These are phyloP conservation scores for Wickerhamiella brachini DNA, from an alignment of 805 yeast species.

Conservation along the genomic window DNA sequence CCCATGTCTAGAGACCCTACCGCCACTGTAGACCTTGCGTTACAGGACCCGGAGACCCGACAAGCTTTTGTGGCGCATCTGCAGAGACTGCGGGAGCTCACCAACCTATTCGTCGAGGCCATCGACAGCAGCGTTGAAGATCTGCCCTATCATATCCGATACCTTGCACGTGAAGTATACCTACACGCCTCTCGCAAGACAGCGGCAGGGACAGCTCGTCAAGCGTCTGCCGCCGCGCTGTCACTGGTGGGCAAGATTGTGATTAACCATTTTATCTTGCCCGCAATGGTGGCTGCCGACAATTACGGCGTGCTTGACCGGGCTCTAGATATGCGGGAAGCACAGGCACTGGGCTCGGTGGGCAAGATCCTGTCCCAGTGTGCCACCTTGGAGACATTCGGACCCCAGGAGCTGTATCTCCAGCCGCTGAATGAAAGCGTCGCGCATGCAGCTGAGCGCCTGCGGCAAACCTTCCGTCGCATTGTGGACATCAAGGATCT, in stretches of 20 bases:
- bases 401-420: constrained; percentile 44
- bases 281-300: constrained; percentile 28
- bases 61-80: constrained; percentile 56
- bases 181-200: constrained; percentile 8
- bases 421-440: constrained; percentile 73
- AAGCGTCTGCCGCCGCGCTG: constrained; percentile 33
- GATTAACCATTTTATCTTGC: constrained; percentile 23
- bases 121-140: constrained; percentile 31
- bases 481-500: constrained; percentile 42
- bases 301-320: constrained; percentile 36
- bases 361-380: constrained; percentile 50
- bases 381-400: constrained; percentile 55
- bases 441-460: constrained; percentile 34
- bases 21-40: constrained; percentile 51
- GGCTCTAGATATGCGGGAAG: constrained; percentile 25
- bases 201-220: constrained; percentile 38
- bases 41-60: constrained; percentile 66
- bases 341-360: constrained; percentile 42
- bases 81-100: constrained; percentile 56
- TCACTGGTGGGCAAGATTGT: constrained; percentile 52
- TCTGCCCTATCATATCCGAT: constrained; percentile 45
- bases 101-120: constrained; percentile 45
- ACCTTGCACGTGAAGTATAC: constrained; percentile 35
- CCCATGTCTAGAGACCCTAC: constrained; percentile 24
- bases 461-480: constrained; percentile 32